Evolutionary conservation across 352 stramenopile genomes (phyloP).

Genomic region (Globisporangium iwayamae): DNA sequence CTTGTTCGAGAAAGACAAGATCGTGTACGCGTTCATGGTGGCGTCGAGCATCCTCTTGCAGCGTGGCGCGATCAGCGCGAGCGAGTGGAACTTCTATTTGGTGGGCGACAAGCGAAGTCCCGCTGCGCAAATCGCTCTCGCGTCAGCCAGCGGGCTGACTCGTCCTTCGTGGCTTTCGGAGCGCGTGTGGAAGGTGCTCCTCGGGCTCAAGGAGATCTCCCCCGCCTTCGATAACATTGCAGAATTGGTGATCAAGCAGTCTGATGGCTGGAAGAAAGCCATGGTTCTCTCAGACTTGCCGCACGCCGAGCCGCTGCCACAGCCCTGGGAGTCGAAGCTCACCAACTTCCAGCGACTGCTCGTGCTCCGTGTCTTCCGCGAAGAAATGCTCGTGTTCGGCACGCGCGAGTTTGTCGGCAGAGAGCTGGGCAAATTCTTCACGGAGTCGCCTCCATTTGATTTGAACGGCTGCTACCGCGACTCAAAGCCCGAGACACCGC

Average conservation of each 20-base stretch:
- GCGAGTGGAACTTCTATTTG: conserved; percentile 89
- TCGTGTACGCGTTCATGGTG: conserved; percentile 94
- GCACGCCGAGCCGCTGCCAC: conserved; percentile 66
- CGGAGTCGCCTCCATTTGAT: conserved; percentile 90
- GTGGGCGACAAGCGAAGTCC: conserved; percentile 82
- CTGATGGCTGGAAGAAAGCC: conserved; percentile 65
- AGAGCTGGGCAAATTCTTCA: conserved; percentile 84
- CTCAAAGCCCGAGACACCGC: conserved; percentile 85
- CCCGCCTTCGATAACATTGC: conserved; percentile 45
- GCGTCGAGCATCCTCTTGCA: conserved; percentile 85
- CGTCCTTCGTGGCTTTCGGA: conserved; percentile 74
- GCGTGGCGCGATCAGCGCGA: conserved; percentile 51
- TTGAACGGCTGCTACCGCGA: conserved; percentile 90
- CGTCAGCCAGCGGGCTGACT: conserved; percentile 26
- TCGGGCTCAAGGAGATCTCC: conserved; percentile 67
- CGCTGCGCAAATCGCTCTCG: conserved; percentile 35
- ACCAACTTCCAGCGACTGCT: conserved; percentile 89
- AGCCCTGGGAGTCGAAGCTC: conserved; percentile 65
- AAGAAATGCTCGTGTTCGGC: conserved; percentile 90
- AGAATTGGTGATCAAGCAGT: conserved; percentile 37
- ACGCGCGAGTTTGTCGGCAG: conserved; percentile 81
- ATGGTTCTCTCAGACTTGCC: conserved; percentile 80
- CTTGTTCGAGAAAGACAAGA: conserved; percentile 95
- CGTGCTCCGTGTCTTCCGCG: conserved; percentile 84
- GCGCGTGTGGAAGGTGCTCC: conserved; percentile 67